phyloP scores from a whole-genome alignment of 139 green algal species.

The Chlorella sp. region DNA sequence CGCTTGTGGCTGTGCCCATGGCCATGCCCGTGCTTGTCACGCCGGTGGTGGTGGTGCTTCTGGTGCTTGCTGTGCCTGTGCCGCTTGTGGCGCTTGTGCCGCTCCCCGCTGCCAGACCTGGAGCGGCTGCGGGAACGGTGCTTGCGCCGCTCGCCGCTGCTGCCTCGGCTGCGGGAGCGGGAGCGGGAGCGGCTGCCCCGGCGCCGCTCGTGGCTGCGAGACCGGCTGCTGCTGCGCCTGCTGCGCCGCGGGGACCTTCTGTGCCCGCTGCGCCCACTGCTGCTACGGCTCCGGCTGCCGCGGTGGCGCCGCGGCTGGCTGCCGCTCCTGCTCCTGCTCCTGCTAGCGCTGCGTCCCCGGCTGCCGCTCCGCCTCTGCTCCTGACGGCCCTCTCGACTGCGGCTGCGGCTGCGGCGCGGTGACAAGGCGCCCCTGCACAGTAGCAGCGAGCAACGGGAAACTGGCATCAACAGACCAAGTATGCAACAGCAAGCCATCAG shows the following conservation, averaged over 20 bases:
- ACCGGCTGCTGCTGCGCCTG: not conserved
- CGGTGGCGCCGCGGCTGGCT: not conserved
- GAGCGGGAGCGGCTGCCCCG: not conserved
- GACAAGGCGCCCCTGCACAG: not conserved
- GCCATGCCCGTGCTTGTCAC: not conserved
- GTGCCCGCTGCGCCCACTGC: not conserved
- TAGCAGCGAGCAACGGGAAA: not conserved
- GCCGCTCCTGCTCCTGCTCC: slow-evolving; percentile 13
- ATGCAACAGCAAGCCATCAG: too few relatives aligned
- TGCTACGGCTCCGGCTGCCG: not conserved
- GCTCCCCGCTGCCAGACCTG: not conserved
- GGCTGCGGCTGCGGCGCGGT: not conserved
- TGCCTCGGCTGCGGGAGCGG: too few relatives aligned
- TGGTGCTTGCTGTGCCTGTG: too few relatives aligned
- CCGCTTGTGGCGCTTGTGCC: not conserved
- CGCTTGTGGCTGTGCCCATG: not conserved
- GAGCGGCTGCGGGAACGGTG: too few relatives aligned
- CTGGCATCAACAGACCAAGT: not conserved
- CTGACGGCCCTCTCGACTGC: not conserved
- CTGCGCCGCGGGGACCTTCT: not conserved
- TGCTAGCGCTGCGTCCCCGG: not conserved
- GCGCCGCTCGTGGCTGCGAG: not conserved
- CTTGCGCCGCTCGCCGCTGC: too few relatives aligned
- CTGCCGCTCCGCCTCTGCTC: not conserved
- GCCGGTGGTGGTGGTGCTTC: not conserved